Base-by-base conservation (phyloP, 1,284 basidiomycete species). In the Microbotryum lychnidis-dioicae region DNA sequence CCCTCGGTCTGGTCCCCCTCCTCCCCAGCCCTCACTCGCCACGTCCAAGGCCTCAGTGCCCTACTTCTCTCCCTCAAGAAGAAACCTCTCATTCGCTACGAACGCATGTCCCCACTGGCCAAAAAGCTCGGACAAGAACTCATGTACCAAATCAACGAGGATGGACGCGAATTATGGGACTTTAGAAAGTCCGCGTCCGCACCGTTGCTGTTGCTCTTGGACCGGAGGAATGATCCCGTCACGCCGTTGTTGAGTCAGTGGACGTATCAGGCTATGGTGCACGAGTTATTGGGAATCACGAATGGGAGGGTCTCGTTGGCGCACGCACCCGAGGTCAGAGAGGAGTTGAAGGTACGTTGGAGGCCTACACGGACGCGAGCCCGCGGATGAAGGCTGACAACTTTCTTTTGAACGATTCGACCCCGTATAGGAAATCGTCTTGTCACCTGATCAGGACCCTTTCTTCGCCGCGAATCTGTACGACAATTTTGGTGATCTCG, bases 211-310 rank as follows among this genome's bases (percentile, higher is more conserved):
- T 71, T 83, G 21, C 77, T 83, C 9, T 71, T 82, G 16, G 96
- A 99, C 77, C 83, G 96, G 60, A 80, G 94, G 65, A 97, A 97
- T 76, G 96, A 99, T 74, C 96, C 96, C 3, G 91, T 98, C 18
- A 98, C 96, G 0, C 96, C 96, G 4, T 77, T 99, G n/a, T 80
- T 99, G 31, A 89, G 90, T 1, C 96, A 97, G 75, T 98, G 96
- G 96, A 98, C 96, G 16, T 98, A 98, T 77, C 94, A 98, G 75
- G 96, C 96, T 1, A 97, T 98, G 94, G 94, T 97, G 0, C 96
- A 99, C 72, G 96, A 98, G 75, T 79, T 97, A 14, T 78, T 98
- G 12, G 89, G 90, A 0, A 96, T 98, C 62, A 86, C 88, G 69
- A 97, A 97, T 73, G 94, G 93, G 20, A 83, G 96, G 53, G 92